Conservation (phyloP, 306 rosid species). For the Betula pendula region DNA sequence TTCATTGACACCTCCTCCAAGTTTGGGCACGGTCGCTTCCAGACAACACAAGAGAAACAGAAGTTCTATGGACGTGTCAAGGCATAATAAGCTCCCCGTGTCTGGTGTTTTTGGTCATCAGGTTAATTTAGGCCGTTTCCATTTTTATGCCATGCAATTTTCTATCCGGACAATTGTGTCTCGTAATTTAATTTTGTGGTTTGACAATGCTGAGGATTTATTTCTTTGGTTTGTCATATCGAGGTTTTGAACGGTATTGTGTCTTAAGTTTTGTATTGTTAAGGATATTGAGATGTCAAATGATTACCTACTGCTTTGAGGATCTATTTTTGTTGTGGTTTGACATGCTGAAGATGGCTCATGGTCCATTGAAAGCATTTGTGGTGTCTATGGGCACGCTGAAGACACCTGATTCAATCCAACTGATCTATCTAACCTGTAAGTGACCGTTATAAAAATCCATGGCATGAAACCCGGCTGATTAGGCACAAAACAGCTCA, state of each 20-base stretch:
- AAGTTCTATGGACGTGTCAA: conserved; percentile 83
- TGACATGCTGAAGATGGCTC: no score
- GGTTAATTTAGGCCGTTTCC: neutral
- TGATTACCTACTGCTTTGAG: neutral
- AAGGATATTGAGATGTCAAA: neutral
- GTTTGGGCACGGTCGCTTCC: conserved; percentile 91
- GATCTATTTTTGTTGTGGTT: neutral
- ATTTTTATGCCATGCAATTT: neutral
- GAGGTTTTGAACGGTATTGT: neutral
- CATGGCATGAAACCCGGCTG: no score
- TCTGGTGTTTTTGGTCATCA: neutral
- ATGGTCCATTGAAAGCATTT: no score
- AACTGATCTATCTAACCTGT: no score
- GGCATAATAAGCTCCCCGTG: conserved; percentile 36
- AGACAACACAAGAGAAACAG: conserved; percentile 79
- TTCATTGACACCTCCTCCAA: conserved; percentile 84
- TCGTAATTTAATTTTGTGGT: neutral
- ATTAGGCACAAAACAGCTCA: no score
- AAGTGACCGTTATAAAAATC: no score
- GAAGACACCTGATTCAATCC: no score
- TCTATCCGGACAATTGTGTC: neutral
- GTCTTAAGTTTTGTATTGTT: neutral
- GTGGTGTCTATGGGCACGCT: no score
- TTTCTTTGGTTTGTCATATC: neutral
- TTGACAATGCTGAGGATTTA: neutral